Conservation (phyloP, 306 rosid species). For the Sicyos baderoa region DNA sequence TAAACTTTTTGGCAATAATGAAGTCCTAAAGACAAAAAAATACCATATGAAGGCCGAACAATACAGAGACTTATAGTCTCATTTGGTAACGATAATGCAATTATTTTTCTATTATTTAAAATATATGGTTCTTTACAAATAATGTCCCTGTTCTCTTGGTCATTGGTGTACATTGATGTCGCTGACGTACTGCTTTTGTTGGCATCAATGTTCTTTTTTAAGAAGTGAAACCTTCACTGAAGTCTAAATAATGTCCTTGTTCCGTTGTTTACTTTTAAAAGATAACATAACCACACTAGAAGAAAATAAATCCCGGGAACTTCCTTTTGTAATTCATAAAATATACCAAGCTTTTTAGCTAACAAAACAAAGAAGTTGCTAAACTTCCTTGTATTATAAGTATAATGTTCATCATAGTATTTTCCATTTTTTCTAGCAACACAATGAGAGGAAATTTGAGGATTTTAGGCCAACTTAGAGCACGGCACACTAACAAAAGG, state of each 20-base stretch:
- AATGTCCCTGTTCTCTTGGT: neutral
- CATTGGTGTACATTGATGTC: too few relatives aligned
- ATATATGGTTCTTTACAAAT: neutral
- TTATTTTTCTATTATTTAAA: neutral
- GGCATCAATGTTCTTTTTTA: neutral
- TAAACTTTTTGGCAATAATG: neutral
- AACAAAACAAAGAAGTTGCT: neutral
- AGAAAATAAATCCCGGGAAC: neutral
- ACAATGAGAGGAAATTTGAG: neutral
- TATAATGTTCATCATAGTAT: neutral
- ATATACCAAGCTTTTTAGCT: neutral
- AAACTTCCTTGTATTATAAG: neutral
- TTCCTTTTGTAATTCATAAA: neutral
- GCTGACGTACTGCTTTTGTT: too few relatives aligned
- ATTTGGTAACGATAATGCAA: neutral
- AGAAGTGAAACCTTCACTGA: too few relatives aligned
- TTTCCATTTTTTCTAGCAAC: constrained; percentile 4
- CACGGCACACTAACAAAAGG: neutral
- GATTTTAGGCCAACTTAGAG: neutral
- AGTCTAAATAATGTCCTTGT: neutral
- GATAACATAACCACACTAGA: neutral
- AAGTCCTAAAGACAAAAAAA: neutral
- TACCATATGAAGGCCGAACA: neutral
- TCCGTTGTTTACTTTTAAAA: neutral
- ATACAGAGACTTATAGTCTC: neutral